These are phyloP conservation scores for Hanseniaspora valbyensis DNA, from an alignment of 805 yeast genomes.

Conservation along the genomic window DNA sequence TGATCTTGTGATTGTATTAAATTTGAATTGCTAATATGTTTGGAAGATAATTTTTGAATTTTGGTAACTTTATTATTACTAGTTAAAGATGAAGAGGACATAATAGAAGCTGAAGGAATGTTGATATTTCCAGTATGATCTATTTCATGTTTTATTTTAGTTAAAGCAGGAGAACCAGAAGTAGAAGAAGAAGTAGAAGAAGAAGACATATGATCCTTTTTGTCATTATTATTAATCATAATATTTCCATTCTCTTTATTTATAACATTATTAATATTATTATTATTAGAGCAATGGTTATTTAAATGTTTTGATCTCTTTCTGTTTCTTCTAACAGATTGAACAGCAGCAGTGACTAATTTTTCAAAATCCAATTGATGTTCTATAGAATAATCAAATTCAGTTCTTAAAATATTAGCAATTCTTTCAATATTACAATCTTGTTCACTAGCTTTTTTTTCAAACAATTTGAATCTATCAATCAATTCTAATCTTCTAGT, in stretches of 20 bases:
- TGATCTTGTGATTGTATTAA: no score
- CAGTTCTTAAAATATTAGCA: constrained; percentile 64
- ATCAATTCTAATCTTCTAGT: constrained; percentile 81
- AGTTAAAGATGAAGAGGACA: no score
- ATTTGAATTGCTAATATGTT: no score
- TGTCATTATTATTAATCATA: no score
- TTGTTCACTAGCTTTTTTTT: constrained; percentile 83
- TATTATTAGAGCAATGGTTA: background rate
- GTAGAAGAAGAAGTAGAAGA: no score
- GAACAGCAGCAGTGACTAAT: constrained; percentile 85
- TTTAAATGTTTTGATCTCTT: constrained; percentile 38
- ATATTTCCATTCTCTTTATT: no score
- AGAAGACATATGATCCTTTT: no score
- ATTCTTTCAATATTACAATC: constrained; percentile 70
- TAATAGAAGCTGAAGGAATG: no score
- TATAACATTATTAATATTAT: no score
- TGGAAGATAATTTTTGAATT: no score
- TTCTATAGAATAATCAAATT: constrained; percentile 57
- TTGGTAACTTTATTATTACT: no score
- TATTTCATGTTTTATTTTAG: background rate
- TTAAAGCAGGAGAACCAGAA: background rate
- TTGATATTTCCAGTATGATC: no score
- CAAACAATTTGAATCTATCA: constrained; percentile 51
- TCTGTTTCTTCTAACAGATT: constrained; percentile 80
- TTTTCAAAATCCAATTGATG: constrained; percentile 69